Base-by-base conservation (phyloP, 2,329 filamentous ascomycete genomes). In the Ceratocystis alfenasii region DNA sequence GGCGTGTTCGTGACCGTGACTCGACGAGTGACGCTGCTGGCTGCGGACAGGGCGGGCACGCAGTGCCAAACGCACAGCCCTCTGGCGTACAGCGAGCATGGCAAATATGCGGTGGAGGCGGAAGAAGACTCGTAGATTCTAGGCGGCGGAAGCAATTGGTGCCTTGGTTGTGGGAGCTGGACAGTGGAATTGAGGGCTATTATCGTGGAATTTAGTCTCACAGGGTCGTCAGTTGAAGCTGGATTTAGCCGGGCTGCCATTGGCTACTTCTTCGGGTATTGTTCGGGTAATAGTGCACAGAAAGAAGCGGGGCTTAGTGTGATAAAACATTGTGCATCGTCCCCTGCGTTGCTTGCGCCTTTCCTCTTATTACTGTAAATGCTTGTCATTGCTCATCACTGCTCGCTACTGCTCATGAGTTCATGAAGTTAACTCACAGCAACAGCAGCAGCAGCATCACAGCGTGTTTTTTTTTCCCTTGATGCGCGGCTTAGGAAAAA, bases 1-100 rank as follows among this genome's bases (percentile, higher is more conserved):
- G 68, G 74, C 76, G 71, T 82, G 80, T 73, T 76, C 75, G 69
- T 80, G 66, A 53, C 45, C 57, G 53, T 67, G 66, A n/a, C 65
- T 78, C 72, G 81, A 84, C 70, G 81, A 81, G 73, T 84, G 83
- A 68, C 76, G 76, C 71, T 81, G 78, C 69, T 76, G 73, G 69
- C 73, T 71, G 67, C 74, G 72, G 71, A 74, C 73, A 69, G 76
- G 72, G 67, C 75, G 73, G 10, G 65, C 50, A 41, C 67, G 65
- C 67, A 53, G 62, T 68, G 74, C 74, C 57, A 74, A 68, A 63
- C 71, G 72, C 72, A 73, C 74, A 72, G 73, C 77, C 74, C 78
- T 75, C 71, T 78, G 78, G 75, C 79, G 77, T 74, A 76, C 74
- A 69, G 75, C 74, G 70, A 76, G 72, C 76, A 78, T 78, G 66